Conservation (phyloP, 2,329 filamentous ascomycete genomes). For the Claviceps pazoutovae region DNA sequence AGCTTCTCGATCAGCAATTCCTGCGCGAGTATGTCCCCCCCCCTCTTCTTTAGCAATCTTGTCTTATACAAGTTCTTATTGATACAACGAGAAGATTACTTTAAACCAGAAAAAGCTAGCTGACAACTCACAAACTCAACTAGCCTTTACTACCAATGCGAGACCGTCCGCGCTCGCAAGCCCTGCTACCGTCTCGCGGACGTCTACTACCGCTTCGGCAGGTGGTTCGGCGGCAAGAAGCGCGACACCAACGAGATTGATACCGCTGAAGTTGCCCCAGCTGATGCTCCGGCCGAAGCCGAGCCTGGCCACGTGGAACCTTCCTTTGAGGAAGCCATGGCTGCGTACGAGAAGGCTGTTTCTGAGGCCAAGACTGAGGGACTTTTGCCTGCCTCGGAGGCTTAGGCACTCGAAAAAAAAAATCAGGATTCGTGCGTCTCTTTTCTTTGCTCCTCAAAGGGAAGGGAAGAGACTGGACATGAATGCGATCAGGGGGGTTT, state of each 20-base stretch:
- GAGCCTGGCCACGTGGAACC: conserved; percentile 16
- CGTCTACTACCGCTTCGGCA: conserved; percentile 26
- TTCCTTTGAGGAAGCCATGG: conserved; percentile 22
- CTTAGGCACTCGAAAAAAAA: neutral
- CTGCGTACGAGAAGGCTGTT: conserved; percentile 21
- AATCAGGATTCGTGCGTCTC: too few species aligned
- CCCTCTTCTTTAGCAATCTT: neutral
- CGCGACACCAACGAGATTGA: too few species aligned
- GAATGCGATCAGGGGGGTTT: too few species aligned
- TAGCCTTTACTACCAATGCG: conserved; percentile 25
- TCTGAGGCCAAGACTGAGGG: conserved; percentile 21
- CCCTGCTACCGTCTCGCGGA: conserved; percentile 23
- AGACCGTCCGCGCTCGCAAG: conserved; percentile 5
- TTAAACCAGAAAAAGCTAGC: too few species aligned
- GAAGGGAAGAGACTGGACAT: too few species aligned
- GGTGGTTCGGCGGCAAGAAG: conserved; percentile 19
- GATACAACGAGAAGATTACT: too few species aligned
- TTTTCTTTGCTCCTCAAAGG: too few species aligned
- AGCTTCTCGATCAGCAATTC: conserved; percentile 37
- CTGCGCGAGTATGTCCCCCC: conserved; percentile 23
- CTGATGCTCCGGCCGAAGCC: conserved; percentile 11
- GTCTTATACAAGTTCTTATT: too few species aligned
- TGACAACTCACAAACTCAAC: too few species aligned
- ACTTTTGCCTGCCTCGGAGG: conserved; percentile 12
- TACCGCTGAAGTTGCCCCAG: too few species aligned